Evolutionary conservation across 2,329 filamentous ascomycete genomes (phyloP).

Genomic region (Didymellaceae sp.): DNA sequence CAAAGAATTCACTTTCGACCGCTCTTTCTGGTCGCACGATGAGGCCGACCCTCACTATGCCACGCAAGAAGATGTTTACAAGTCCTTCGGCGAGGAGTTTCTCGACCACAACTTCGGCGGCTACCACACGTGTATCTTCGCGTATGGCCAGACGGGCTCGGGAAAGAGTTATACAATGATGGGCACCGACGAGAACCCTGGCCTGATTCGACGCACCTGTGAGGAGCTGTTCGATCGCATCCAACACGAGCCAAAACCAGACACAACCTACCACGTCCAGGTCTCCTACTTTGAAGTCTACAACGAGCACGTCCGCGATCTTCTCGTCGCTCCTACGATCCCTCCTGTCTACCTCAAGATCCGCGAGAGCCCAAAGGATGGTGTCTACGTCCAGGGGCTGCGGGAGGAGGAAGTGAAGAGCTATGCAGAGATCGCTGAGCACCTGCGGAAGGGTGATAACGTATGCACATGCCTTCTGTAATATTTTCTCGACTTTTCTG

Average conservation of each 20-base stretch:
- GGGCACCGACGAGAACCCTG: conserved; percentile 83
- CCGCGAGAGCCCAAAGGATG: conserved; percentile 91
- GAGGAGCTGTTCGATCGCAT: conserved; percentile 96
- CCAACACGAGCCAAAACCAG: conserved; percentile 80
- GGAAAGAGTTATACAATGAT: conserved; percentile 99
- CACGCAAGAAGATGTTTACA: conserved; percentile 91
- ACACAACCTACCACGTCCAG: conserved; percentile 94
- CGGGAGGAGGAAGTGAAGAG: conserved; percentile 91
- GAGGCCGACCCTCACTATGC: conserved; percentile 83
- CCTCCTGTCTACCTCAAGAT: conserved; percentile 95
- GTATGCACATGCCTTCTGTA: conserved; percentile 25
- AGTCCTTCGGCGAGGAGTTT: conserved; percentile 92
- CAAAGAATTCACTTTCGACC: conserved; percentile 94
- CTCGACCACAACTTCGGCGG: conserved; percentile 99
- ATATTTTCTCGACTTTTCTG: conserved; percentile 3
- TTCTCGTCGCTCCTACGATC: conserved; percentile 81
- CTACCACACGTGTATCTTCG: conserved; percentile 99
- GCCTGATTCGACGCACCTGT: conserved; percentile 92
- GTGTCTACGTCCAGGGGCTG: conserved; percentile 95
- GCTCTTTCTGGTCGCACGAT: conserved; percentile 96
- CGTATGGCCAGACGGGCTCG: conserved; percentile 96
- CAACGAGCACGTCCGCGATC: conserved; percentile 96
- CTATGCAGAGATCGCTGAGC: conserved; percentile 83
- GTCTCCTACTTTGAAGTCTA: conserved; percentile 99
- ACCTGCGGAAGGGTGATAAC: conserved; percentile 88